Evolutionary conservation across 768 basidiomycete genomes (phyloP), one percentile per base, ranked within the genome.

Genomic region (Lenzites betulinus): DNA sequence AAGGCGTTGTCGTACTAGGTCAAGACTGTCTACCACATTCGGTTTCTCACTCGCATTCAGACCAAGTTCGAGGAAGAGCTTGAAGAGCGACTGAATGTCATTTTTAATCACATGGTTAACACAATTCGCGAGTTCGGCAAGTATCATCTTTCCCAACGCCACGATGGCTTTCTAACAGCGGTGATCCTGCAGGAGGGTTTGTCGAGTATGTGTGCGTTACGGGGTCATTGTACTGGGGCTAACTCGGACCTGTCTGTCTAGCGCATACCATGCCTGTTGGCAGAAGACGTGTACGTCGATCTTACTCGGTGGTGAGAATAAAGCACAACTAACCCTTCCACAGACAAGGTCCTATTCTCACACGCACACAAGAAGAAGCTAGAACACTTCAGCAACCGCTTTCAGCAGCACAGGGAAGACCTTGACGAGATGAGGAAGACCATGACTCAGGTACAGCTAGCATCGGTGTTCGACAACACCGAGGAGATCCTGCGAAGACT

Each of bases 231-330:
- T 11, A 26, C 42, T 25, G 28, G 1, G 8, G n/a, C n/a, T 12
- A 2, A 22, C 35, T 12, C 26, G 2, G 6, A 22, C 23, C 22
- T 2, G 38, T 12, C 26, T 11, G 7, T 39, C 0, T 20, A 58
- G 56, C 39, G 22, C 56, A 22, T 58, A 58, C 39, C 56, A 58
- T 30, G 11, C n/a, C 2, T 43, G 39, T 6, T 58, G 56, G 56
- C 56, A 58, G 26, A 50, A 25, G 39, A 58, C 56, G 12, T 58
- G 56, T 58, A 18, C 26, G 56, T 28, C 16, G 16, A 9, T 15
- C 30, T 6, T 2, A 20, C 8, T 15, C 4, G 1, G 16, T 9
- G 26, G 1, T 18, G 12, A 33, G 16, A 47, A 4, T 25, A 4
- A 5, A 20, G n/a, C 35, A 7, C 28, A 15, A n/a, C 42, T 46